Percentiles rank a stretch among this genome's conserved stretches.
Conservation (phyloP, 768 basidiomycete genomes). For the Coprinellus micaceus region DNA sequence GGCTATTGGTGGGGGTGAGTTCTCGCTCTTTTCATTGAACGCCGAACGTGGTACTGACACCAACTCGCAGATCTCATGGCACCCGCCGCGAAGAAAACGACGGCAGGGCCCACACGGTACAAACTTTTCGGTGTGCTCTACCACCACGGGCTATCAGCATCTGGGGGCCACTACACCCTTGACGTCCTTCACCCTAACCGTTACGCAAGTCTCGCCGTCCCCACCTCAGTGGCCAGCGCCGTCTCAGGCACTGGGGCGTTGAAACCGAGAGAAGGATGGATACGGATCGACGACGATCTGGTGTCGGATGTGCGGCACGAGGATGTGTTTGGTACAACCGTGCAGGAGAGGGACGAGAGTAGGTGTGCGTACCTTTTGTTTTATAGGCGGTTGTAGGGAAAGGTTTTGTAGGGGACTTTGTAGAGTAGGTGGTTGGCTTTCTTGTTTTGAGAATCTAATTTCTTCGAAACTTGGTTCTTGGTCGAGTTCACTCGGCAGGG, state of each 20-base stretch:
- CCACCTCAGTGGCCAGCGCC: too few relatives aligned
- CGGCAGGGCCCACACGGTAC: conserved; percentile 59
- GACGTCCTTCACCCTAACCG: conserved; percentile 78
- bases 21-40: conserved; percentile 3
- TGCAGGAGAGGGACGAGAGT: conserved; percentile 47
- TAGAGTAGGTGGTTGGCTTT: too few relatives aligned
- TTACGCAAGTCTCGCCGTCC: conserved; percentile 39
- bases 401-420: too few relatives aligned
- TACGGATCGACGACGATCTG: conserved; percentile 91
- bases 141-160: conserved; percentile 88
- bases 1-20: conserved; percentile 47
- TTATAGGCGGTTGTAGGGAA: conserved; percentile 58
- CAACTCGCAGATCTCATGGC: conserved; percentile 54
- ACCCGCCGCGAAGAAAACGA: conserved; percentile 40
- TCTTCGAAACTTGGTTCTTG: too few relatives aligned
- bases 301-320: conserved; percentile 69
- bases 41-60: neutral
- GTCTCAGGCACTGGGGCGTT: conserved; percentile 21
- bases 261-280: conserved; percentile 69
- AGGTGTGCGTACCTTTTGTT: conserved; percentile 87
- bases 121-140: conserved; percentile 87
- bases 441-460: too few relatives aligned
- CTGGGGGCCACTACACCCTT: conserved; percentile 93
- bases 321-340: conserved; percentile 66
- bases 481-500: too few relatives aligned